Evolutionary conservation across 495 filamentous ascomycete genomes (phyloP).

Genomic region (Talaromyces wortmannii): DNA sequence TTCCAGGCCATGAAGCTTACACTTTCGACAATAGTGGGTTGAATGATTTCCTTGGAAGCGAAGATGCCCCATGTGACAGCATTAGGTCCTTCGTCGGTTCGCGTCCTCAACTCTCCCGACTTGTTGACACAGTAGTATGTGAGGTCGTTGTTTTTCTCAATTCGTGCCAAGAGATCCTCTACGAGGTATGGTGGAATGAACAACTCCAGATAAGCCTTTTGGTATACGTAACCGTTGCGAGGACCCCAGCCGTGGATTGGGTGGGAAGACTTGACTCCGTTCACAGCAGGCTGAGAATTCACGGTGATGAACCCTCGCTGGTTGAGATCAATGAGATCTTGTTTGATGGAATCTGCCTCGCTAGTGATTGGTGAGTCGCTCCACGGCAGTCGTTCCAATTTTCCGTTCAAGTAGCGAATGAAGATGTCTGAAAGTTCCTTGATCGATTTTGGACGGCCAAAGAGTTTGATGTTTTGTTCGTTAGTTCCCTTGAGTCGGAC

Average conservation of each 20-base stretch:
- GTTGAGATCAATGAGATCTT: slow-evolving; percentile 76
- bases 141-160: slow-evolving; percentile 70
- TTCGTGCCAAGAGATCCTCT: slow-evolving; percentile 69
- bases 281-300: slow-evolving; percentile 94
- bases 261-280: slow-evolving; percentile 85
- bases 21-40: slow-evolving; percentile 98
- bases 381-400: slow-evolving; percentile 84
- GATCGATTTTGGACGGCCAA: slow-evolving; percentile 78
- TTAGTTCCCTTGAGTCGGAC: slow-evolving; percentile 95
- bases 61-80: slow-evolving; percentile 99
- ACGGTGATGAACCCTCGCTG: slow-evolving; percentile 83
- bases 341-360: slow-evolving; percentile 72
- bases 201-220: slow-evolving; percentile 95
- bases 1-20: slow-evolving; percentile 98
- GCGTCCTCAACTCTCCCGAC: slow-evolving; percentile 74
- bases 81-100: slow-evolving; percentile 78
- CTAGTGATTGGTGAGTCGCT: slow-evolving; percentile 79
- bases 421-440: slow-evolving; percentile 79
- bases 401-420: slow-evolving; percentile 70
- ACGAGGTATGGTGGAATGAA: slow-evolving; percentile 75
- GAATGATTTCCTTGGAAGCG: slow-evolving; percentile 96
- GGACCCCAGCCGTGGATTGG: slow-evolving; percentile 92
- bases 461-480: slow-evolving; percentile 91
- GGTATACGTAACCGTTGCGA: slow-evolving; percentile 91
- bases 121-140: slow-evolving; percentile 92